These are phyloP conservation scores for Atkinsonella hypoxylon DNA, from an alignment of 2,329 filamentous ascomycete genomes.

Conservation along the genomic window DNA sequence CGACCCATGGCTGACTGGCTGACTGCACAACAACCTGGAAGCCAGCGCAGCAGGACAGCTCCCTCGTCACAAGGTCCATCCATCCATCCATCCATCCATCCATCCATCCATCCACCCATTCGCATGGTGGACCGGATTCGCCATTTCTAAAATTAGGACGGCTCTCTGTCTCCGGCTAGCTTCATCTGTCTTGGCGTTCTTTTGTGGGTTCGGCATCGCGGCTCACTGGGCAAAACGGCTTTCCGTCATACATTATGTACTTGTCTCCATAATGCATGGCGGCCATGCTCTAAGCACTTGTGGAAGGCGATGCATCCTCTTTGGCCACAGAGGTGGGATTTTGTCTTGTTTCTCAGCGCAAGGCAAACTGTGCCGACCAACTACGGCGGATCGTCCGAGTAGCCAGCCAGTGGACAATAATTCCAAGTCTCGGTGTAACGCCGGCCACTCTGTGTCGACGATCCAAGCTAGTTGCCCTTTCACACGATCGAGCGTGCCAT, in stretches of 20 bases:
- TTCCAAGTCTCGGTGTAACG: neutral
- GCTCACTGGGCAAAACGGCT: slow-evolving; percentile 1
- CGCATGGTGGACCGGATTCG: neutral
- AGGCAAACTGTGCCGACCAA: neutral
- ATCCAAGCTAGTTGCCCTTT: neutral
- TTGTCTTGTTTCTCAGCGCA: neutral
- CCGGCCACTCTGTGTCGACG: neutral
- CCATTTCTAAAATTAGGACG: slow-evolving; percentile 5
- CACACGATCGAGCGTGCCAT: neutral
- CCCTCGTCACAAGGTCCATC: slow-evolving; percentile 2
- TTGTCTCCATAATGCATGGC: neutral
- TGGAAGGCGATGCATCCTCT: neutral
- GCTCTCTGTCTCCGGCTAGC: neutral
- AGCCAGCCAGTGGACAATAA: neutral
- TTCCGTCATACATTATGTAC: slow-evolving; percentile 1
- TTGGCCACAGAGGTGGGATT: neutral
- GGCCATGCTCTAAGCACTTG: neutral
- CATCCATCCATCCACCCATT: too few relatives aligned
- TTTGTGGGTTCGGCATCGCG: slow-evolving; percentile 5
- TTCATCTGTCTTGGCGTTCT: neutral
- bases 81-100: too few relatives aligned
- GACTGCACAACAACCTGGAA: neutral
- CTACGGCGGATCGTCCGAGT: neutral
- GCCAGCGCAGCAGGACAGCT: neutral
- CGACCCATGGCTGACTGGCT: neutral